phyloP scores from a whole-genome alignment of 371 early-diverging fungal genomes.

The Mortierella sp. region DNA sequence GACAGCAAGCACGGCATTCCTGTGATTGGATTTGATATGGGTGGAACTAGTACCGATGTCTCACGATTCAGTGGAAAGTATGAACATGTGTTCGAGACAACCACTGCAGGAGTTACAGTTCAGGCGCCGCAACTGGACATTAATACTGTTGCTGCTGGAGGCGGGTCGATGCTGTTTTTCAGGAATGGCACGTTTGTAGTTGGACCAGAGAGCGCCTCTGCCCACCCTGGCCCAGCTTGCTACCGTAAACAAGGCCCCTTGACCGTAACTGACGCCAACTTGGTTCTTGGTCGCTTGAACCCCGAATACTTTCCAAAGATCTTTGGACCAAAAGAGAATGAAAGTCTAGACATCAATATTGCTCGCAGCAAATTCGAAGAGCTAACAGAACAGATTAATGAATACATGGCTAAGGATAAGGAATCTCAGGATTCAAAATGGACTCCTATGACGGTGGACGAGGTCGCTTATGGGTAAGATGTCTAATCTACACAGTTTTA shows the following conservation, averaged over 20 bases:
- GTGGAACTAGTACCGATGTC: constrained; percentile 96
- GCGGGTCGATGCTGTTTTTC: constrained; percentile 94
- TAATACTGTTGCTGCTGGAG: constrained; percentile 96
- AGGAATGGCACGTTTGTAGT: constrained; percentile 95
- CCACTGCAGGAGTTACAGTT: constrained; percentile 94
- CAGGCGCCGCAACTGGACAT: constrained; percentile 97
- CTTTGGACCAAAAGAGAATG: constrained; percentile 91
- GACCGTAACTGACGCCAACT: constrained; percentile 95
- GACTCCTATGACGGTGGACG: constrained; percentile 75
- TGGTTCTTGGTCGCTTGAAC: constrained; percentile 89
- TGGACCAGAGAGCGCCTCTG: constrained; percentile 95
- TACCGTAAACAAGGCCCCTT: constrained; percentile 94
- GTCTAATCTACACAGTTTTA: neutral
- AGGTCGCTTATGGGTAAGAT: constrained; percentile 84
- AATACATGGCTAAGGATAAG: constrained; percentile 55
- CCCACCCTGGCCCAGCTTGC: constrained; percentile 97
- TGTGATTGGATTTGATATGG: constrained; percentile 98
- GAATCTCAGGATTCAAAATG: constrained; percentile 39
- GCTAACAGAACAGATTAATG: constrained; percentile 77
- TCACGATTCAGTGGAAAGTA: constrained; percentile 91
- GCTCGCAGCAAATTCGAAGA: constrained; percentile 73
- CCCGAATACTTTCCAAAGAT: constrained; percentile 94
- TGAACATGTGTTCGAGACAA: constrained; percentile 96
- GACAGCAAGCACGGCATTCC: constrained; percentile 66
- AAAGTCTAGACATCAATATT: constrained; percentile 81